These are phyloP conservation scores for Gamsiella multidivaricata DNA, from an alignment of 192 early-diverging fungal species.

Conservation along the genomic window DNA sequence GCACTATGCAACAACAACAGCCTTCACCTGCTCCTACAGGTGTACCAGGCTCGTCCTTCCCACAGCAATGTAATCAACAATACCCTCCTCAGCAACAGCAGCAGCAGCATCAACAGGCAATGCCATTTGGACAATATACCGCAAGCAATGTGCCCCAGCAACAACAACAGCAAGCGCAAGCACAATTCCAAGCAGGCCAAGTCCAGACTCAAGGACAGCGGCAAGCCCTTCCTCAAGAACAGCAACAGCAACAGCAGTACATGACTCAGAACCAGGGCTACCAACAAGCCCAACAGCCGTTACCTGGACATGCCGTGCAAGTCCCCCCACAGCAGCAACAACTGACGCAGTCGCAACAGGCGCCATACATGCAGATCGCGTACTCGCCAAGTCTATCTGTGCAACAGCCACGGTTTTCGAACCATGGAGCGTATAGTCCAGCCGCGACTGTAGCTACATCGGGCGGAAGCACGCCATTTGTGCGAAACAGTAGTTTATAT, in stretches of 20 bases:
- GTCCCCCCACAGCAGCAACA: neutral
- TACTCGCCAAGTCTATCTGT: neutral
- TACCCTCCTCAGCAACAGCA: conserved; percentile 17
- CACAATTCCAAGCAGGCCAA: neutral
- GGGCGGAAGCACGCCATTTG: neutral
- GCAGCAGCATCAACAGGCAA: conserved; percentile 7
- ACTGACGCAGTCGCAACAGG: neutral
- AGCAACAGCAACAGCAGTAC: neutral
- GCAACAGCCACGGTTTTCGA: neutral
- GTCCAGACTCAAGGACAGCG: too few species aligned
- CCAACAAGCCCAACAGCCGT: too few species aligned
- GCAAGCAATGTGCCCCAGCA: too few species aligned
- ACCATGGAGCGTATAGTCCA: neutral
- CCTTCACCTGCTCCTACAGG: conserved; percentile 2
- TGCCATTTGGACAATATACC: too few species aligned
- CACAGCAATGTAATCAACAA: conserved; percentile 11
- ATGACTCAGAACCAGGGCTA: too few species aligned
- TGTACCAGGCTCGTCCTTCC: neutral
- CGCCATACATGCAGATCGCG: neutral
- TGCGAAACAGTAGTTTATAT: neutral
- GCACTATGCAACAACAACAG: neutral
- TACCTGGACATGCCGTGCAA: too few species aligned
- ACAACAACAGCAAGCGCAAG: neutral
- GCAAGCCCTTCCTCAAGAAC: neutral
- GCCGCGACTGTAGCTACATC: neutral